A percentile compares a stretch with the other conserved stretches of the same genome.
phyloP scores from a whole-genome alignment of 2,329 filamentous ascomycete species.

The Cladosporium velox region DNA sequence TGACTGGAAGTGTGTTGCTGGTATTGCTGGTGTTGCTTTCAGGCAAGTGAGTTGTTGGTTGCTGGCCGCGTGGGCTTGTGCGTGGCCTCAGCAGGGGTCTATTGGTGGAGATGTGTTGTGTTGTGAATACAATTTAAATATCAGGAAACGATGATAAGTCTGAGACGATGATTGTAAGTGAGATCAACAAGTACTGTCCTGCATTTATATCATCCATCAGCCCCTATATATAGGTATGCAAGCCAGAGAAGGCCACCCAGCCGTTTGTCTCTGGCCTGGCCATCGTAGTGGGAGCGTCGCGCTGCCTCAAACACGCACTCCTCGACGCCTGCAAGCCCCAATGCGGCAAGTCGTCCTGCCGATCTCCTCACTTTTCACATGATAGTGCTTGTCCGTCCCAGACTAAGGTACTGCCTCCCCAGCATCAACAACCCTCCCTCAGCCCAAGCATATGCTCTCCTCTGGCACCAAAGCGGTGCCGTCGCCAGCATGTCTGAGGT shows the following conservation, averaged over 20 bases:
- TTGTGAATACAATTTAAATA: not conserved
- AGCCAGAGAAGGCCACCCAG: not conserved
- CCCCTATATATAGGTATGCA: not conserved
- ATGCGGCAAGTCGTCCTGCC: slow-evolving; percentile 8
- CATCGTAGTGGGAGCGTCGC: slow-evolving; percentile 13
- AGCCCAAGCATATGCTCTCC: slow-evolving; percentile 23
- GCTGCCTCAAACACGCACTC: not conserved
- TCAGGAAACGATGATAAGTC: not conserved
- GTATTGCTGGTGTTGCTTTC: not conserved
- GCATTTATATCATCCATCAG: not conserved
- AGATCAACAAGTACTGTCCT: not conserved
- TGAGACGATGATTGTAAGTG: not conserved
- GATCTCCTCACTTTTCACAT: slow-evolving; percentile 20
- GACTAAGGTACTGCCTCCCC: not conserved
- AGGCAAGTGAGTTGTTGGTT: not conserved
- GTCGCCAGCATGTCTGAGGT: slow-evolving; percentile 25
- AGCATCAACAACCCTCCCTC: not conserved
- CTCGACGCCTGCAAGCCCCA: not conserved
- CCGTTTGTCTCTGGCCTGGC: not conserved
- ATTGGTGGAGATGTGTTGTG: not conserved
- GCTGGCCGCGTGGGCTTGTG: slow-evolving; percentile 16
- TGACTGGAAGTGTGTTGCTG: not conserved
- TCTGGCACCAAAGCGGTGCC: slow-evolving; percentile 23
- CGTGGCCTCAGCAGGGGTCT: slow-evolving; percentile 11
- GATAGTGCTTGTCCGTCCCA: not conserved